phyloP scores from a whole-genome alignment of 306 rosid genomes.

The Fragaria vesca region DNA sequence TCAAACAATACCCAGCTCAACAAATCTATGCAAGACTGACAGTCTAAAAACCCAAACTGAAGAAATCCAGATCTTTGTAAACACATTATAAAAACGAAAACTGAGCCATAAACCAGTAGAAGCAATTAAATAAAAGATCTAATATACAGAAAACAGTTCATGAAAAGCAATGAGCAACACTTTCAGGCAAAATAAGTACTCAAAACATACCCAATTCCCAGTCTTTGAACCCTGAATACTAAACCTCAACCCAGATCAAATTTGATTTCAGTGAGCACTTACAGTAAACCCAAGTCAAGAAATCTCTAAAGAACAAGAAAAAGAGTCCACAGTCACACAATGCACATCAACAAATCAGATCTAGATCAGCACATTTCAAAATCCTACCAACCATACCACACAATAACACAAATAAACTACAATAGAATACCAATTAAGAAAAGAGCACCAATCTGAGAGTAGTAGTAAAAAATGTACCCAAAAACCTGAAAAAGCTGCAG shows the following conservation, averaged over 20 bases:
- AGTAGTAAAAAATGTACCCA: neutral
- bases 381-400: conserved; percentile 16
- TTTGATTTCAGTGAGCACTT: conserved; percentile 1
- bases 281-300: conserved; percentile 25
- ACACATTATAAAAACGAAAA: conserved; percentile 2
- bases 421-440: neutral
- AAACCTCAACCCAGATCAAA: conserved; percentile 27
- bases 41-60: neutral
- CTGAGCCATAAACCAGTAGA: neutral
- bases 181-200: conserved; percentile 3
- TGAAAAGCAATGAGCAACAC: neutral
- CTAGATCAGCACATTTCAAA: conserved; percentile 42
- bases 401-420: neutral
- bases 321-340: conserved; percentile 23
- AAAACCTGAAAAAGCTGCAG: neutral
- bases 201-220: conserved; percentile 18
- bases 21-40: conserved; percentile 11
- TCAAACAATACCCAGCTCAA: conserved; percentile 1
- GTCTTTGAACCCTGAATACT: conserved; percentile 5
- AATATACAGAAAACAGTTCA: conserved; percentile 19
- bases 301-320: conserved; percentile 26
- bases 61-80: conserved; percentile 47
- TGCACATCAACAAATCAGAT: conserved; percentile 49
- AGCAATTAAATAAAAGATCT: conserved; percentile 27
- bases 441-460: neutral